These are phyloP conservation scores for Aspergillus japonicus DNA, from an alignment of 2,329 filamentous ascomycete genomes.

Conservation along the genomic window DNA sequence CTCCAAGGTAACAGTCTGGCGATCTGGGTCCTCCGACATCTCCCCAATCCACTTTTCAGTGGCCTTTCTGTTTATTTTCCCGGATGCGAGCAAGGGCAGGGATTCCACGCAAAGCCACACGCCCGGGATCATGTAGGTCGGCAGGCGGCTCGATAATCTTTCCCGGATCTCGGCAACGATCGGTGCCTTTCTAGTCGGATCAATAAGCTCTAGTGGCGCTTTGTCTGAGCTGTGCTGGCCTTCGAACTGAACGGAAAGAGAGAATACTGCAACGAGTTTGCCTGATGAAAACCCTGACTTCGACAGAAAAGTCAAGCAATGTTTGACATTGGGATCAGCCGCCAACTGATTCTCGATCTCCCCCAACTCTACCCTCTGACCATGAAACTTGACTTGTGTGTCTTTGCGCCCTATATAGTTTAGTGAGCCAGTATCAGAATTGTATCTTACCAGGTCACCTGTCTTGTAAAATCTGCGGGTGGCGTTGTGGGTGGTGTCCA, in stretches of 20 bases:
- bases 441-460: constrained; percentile 42
- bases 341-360: constrained; percentile 48
- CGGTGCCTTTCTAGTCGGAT: constrained; percentile 19
- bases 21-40: constrained; percentile 29
- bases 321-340: constrained; percentile 31
- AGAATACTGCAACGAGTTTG: constrained; percentile 34
- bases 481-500: constrained; percentile 27
- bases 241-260: constrained; percentile 24
- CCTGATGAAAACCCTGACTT: constrained; percentile 36
- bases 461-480: constrained; percentile 42
- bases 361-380: constrained; percentile 62
- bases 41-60: constrained; percentile 35
- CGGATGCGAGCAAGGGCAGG: constrained; percentile 46
- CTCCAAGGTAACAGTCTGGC: constrained; percentile 7
- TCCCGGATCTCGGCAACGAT: constrained; percentile 30
- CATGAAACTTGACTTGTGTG: constrained; percentile 66
- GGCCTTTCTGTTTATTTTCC: constrained; percentile 47
- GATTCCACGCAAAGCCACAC: constrained; percentile 47
- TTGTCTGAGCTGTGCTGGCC: constrained; percentile 19
- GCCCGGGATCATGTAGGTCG: constrained; percentile 50
- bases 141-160: constrained; percentile 34
- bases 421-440: constrained; percentile 36
- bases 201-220: constrained; percentile 27
- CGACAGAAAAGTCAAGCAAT: constrained; percentile 38
- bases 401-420: constrained; percentile 60